Base-by-base conservation (phyloP, 805 yeast species). In the Yamadazyma paraphyllophila region DNA sequence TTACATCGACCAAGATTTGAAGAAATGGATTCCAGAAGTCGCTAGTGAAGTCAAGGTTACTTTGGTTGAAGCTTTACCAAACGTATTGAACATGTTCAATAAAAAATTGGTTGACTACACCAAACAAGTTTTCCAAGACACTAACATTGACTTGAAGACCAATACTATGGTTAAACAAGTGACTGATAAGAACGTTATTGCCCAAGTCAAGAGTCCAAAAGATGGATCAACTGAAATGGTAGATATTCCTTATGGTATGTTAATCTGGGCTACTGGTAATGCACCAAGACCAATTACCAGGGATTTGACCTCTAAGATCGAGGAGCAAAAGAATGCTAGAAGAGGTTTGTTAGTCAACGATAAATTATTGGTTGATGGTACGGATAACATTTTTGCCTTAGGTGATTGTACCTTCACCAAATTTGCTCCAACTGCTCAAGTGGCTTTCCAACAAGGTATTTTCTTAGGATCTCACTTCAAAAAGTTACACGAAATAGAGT, bases 231-330 rank as follows among this genome's bases (percentile, higher is more conserved):
- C 83, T 51, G 80, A 79, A 46, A 67, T 63, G 59, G 62, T 73
- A 33, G 83, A 78, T 40, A 74, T 91, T 59, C 96, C 96, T 40
- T 91, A 91, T 64, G 98, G 98, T 62, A 76, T 89, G 57, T 77
- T 91, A 55, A 95, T 91, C 52, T 91, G 98, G 98, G 97, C 97
- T 48, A 91, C 97, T 51, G 98, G 98, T 71, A 90, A 91, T 67
- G 90, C 91, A 45, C 90, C 89, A 53, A 82, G 97, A 69, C 82
- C 80, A 36, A 74, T 92, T 41, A 78, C 87, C 41, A 74, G 79
- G 52, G 78, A 80, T 58, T 73, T 91, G 59, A 80, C 88, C 66
- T 60, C 77, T 38, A 77, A 78, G 66, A 73, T 92, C 55, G 85
- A 87, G 37, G 86, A 80, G 57, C 91, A 86, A 71, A 83, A 81